Base-by-base conservation (phyloP, 371 early-diverging fungal species). In the Encephalitozoon cuniculi region DNA sequence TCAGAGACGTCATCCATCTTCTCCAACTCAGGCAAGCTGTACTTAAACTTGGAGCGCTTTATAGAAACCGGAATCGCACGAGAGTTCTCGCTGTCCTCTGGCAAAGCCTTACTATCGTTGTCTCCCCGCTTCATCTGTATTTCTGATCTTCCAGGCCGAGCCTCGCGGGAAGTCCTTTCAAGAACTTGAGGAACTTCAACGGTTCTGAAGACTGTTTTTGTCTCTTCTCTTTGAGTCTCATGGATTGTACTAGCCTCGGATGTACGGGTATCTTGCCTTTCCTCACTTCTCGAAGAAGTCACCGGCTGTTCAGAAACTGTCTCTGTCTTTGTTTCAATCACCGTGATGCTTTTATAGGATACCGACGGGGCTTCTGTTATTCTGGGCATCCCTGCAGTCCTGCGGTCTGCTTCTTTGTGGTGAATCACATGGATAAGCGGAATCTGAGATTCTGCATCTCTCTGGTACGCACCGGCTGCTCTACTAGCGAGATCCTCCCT, bases 241-340 rank as follows among this genome's bases (percentile, higher is more conserved):
- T 3, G 7, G 18, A 21, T 18, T 18, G 2, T 46, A 46, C 12
- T 2, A 18, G n/a, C 49, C 15, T 46, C 49, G 15, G 49, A 18
- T 7, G 7, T 21, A 21, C 1, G 49, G 49, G 49, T 46, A 46
- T 46, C 49, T 46, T 15, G 0, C 49, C 21, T 46, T 2, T 46
- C 18, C 15, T 46, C 49, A 7, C 21, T 21, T 21, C 15, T 46
- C 21, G 49, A 46, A 21, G 15, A 55, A 5, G 59, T 59, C 7
- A 15, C 18, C 4, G 21, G 30, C 21, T 59, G 9, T 21, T 59
- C 59, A 4, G 59, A 59, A 23, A 70, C 70, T n/a, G 70, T 70
- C 40, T 49, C 70, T 18, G 70, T 70, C 39, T 59, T 52, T 41
- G 52, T 52, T 52, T 70, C 70, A 59, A 41, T 54, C 1, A 52